Evolutionary conservation across 139 green algal species (phyloP), one percentile per base, ranked within the genome.

Genomic region (Auxenochlorella pyrenoidosa): DNA sequence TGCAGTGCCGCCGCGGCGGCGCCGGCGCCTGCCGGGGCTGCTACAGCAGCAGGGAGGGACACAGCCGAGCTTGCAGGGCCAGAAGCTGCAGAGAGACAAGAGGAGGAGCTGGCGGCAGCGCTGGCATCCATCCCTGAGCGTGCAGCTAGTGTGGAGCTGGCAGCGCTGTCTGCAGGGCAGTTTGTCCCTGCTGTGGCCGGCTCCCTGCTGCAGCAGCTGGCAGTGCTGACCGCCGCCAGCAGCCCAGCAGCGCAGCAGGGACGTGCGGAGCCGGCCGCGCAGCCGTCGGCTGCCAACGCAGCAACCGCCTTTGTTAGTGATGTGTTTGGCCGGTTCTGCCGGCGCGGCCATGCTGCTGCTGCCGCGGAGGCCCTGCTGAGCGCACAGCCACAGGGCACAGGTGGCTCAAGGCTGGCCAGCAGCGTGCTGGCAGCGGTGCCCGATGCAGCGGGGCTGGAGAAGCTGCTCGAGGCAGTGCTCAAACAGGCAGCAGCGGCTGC

Each of bases 101-200:
- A 83, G 54, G 58, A 91, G 24, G 63, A 70, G 15, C 36, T 84
- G 85, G 91, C 89, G 15, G 79, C 65, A 18, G 32, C 88, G 47
- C 66, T 91, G 77, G 85, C 86, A 26, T 89, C 75, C 26, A 10
- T 91, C 30, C 90, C 89, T 3, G 91, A 94, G 43, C 76, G 87
- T 16, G 90, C 87, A 15, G 86, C 85, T 32, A 47, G 78, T 38
- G 71, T 77, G 6, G 34, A 84, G 34, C 58, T 70, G 71, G 10
- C 71, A 28, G 54, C 38, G 19, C 85, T 91, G 26, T 32, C 38
- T 1, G 21, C 65, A 18, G 26, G 30, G 13, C 28, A n/a, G 6
- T 89, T 68, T 63, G 66, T 85, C 15, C 65, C 79, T 21, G 51
- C 75, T 60, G 58, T 82, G 68, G 71, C 47, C 43, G 75, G 5